Evolutionary conservation across 371 early-diverging fungal species (phyloP), one percentile per base, ranked within the genome.

Genomic region (Apophysomyces elegans): DNA sequence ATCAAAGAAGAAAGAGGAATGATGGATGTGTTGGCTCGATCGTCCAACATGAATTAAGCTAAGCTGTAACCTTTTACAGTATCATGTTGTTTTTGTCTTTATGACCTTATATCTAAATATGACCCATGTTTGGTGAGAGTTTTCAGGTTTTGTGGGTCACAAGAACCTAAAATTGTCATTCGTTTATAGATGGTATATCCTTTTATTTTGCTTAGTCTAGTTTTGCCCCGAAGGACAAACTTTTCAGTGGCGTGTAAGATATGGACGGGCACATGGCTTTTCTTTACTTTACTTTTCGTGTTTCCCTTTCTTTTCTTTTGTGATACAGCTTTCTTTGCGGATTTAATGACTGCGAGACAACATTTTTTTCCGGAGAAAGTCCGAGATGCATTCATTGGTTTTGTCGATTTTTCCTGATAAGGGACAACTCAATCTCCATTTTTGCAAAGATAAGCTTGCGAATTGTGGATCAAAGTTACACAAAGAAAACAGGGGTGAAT

Each of bases 381-480:
- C 54, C 54, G 54, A 50, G 54, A 50, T 35, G 3, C 9, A 50
- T 21, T 50, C 54, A 50, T 50, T 50, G 54, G 54, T 50, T 50
- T 50, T 16, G 5, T 8, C 54, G 54, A 50, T 50, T 50, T 50
- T 50, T 7, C 54, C 54, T 7, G 54, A 50, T 50, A 50, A 50
- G 54, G 54, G 16, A 50, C 54, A 50, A 50, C 21, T 26, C 54
- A 50, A 50, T 50, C 54, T 50, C 54, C 5, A 18, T 50, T 50
- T 50, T 50, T 50, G 9, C 8, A 21, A 6, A 21, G 54, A 50
- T 50, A 50, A 50, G 54, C 21, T 50, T 50, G 54, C 54, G 21
- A 50, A 50, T 50, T 26, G 54, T 50, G 54, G 54, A 50, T 50
- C 54, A 50, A 50, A 35, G 54, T 50, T 50, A 50, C 54, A 50